Percentiles rank a stretch among this genome's conserved stretches.
Conservation (phyloP, 164 flowering plant species). For the Echeveria elegans region DNA sequence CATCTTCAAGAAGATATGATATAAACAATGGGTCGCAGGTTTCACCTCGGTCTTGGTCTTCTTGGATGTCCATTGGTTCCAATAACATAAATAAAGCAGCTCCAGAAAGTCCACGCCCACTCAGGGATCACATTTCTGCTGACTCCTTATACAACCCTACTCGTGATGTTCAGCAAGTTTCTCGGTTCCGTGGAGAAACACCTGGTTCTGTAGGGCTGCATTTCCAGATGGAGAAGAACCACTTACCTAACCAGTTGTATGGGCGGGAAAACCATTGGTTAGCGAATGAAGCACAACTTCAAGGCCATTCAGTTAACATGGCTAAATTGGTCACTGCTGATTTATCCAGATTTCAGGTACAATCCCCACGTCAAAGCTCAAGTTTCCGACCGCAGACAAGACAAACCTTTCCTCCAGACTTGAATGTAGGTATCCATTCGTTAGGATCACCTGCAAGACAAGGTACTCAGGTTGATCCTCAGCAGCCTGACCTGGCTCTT, state of each 20-base stretch:
- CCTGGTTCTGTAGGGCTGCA: conserved; percentile 28
- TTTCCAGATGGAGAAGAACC: conserved; percentile 31
- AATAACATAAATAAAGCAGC: conserved; percentile 33
- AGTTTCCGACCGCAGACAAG: conserved; percentile 40
- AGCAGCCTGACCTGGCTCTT: conserved; percentile 92
- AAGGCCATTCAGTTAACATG: conserved; percentile 30
- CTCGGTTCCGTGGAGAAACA: conserved; percentile 28
- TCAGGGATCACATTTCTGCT: conserved; percentile 43
- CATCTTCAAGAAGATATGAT: conserved; percentile 41
- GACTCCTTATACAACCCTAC: conserved; percentile 44
- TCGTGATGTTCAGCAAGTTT: conserved; percentile 32
- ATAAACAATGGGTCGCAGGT: conserved; percentile 40
- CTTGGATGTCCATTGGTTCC: conserved; percentile 78
- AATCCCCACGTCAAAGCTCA: conserved; percentile 45
- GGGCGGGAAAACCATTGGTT: conserved; percentile 25
- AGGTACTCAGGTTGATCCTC: conserved; percentile 54
- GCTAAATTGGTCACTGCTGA: conserved; percentile 45
- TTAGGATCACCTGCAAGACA: conserved; percentile 70
- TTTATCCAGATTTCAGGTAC: conserved; percentile 50
- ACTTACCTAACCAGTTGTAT: conserved; percentile 33
- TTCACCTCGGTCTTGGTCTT: conserved; percentile 76
- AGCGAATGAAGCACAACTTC: conserved; percentile 31
- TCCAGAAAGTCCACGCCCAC: conserved; percentile 22
- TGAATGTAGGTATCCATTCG: conserved; percentile 74
- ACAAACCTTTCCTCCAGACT: conserved; percentile 72